A percentile compares a stretch with the other conserved stretches of the same genome.
Conservation (phyloP, 2,329 filamentous ascomycete species). For the Colletotrichum tamarilloi region DNA sequence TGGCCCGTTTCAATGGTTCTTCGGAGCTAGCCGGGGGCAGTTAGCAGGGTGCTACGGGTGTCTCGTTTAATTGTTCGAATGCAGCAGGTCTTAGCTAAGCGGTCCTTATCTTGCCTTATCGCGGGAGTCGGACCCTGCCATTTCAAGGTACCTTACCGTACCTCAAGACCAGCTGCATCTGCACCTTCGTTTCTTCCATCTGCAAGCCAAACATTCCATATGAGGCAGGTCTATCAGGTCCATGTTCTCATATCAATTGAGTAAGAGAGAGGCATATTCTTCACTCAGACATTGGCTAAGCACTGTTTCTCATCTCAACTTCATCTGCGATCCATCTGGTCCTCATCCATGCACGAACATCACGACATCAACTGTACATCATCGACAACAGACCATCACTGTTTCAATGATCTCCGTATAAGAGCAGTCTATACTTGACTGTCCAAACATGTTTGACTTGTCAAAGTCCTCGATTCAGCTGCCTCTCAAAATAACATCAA, state of each 20-base stretch:
- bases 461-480: background rate
- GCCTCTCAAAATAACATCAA: background rate
- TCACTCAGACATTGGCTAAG: background rate
- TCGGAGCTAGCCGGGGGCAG: background rate
- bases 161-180: background rate
- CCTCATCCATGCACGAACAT: background rate
- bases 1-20: conserved; percentile 26
- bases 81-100: background rate
- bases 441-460: background rate
- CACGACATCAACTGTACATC: background rate
- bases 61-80: background rate
- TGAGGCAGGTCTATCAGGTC: background rate
- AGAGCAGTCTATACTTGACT: background rate
- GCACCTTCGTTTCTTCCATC: background rate
- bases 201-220: background rate
- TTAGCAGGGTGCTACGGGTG: no score
- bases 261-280: background rate
- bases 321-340: background rate
- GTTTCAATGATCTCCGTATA: background rate
- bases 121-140: background rate
- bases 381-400: background rate
- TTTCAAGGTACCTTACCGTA: background rate
- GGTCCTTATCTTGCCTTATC: conserved; percentile 12
- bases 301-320: background rate
- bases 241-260: background rate